Evolutionary conservation across 805 yeast species (phyloP).

Genomic region (Saccharomycopsis babjevae): DNA sequence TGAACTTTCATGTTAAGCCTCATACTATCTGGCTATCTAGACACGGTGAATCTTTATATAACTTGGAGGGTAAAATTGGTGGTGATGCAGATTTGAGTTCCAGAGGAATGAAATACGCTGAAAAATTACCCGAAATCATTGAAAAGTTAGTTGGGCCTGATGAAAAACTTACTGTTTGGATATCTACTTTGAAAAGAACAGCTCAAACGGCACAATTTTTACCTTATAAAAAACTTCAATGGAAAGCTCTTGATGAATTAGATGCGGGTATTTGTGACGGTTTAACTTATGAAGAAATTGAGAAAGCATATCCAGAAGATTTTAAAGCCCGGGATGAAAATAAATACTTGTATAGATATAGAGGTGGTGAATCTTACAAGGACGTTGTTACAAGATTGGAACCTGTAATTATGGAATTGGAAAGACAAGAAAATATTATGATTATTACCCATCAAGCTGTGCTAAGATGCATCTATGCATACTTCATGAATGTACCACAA

Average conservation of each 20-base stretch:
- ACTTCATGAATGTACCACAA: constrained; percentile 97
- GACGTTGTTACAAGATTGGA: constrained; percentile 92
- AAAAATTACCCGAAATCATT: constrained; percentile 66
- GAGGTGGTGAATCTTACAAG: constrained; percentile 95
- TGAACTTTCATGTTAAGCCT: constrained; percentile 91
- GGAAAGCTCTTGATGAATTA: constrained; percentile 93
- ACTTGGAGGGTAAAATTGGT: constrained; percentile 89
- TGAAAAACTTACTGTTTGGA: constrained; percentile 75
- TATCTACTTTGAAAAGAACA: constrained; percentile 74
- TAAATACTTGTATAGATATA: constrained; percentile 88
- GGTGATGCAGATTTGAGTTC: constrained; percentile 79
- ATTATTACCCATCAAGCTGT: constrained; percentile 98
- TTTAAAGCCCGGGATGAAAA: constrained; percentile 92
- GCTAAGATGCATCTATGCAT: constrained; percentile 89
- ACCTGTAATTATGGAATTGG: constrained; percentile 97
- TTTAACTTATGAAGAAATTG: constrained; percentile 83
- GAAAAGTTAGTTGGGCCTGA: constrained; percentile 19
- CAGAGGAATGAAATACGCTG: constrained; percentile 68
- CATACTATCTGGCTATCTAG: constrained; percentile 88
- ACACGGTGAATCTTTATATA: constrained; percentile 91
- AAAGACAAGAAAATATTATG: constrained; percentile 89
- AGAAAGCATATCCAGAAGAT: constrained; percentile 71
- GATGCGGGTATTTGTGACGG: constrained; percentile 93
- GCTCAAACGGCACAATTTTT: constrained; percentile 66
- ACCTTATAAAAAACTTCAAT: constrained; percentile 83